Conservation (phyloP, 1,139 yeast genomes). For the Waltiozyma sp. region DNA sequence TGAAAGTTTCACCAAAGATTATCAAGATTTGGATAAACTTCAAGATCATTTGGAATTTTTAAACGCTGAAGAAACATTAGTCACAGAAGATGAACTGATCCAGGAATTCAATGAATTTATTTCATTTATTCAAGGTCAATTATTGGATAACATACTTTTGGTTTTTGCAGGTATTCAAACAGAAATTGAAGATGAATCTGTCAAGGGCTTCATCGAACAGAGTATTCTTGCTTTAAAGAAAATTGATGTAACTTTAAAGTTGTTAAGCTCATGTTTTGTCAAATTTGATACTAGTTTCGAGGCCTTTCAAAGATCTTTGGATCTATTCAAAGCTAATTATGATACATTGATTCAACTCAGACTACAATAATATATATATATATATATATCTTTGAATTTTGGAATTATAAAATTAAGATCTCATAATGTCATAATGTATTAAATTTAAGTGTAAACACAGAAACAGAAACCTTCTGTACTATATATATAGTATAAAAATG, state of each 20-base stretch:
- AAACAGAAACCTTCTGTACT: too few species aligned
- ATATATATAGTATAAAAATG: too few species aligned
- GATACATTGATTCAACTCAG: background rate
- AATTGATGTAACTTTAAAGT: background rate
- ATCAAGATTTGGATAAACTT: background rate
- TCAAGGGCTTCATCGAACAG: background rate
- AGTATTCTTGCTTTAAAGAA: background rate
- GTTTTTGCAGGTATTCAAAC: background rate
- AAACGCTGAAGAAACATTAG: background rate
- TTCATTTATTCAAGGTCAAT: background rate
- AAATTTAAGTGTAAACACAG: too few species aligned
- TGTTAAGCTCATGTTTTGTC: background rate
- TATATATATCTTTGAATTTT: too few species aligned
- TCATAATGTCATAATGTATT: too few species aligned
- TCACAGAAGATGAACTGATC: background rate
- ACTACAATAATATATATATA: background rate
- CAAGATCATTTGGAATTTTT: background rate
- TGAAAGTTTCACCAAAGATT: background rate
- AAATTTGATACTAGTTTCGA: background rate
- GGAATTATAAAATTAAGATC: too few species aligned
- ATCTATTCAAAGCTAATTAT: background rate
- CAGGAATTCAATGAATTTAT: background rate
- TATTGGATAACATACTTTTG: background rate
- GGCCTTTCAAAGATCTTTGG: background rate
- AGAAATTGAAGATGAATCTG: background rate